Evolutionary conservation across 2,329 filamentous ascomycete species (phyloP).

Genomic region (Verticillium albo-atrum): DNA sequence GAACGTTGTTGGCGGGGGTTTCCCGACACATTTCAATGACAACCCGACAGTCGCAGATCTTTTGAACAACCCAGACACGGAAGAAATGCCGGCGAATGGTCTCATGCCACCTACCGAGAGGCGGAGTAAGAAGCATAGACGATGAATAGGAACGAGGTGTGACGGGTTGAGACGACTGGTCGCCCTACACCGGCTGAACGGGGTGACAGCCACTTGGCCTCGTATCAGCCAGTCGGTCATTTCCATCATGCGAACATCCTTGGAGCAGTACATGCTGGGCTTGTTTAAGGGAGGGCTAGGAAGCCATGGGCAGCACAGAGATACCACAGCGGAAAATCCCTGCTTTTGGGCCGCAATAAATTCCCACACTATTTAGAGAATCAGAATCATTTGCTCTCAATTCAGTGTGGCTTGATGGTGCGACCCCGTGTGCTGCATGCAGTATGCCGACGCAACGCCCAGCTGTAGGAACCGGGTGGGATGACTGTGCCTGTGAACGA

Average conservation of each 20-base stretch:
- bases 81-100: conserved; percentile 15
- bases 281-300: not conserved
- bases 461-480: not conserved
- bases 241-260: not conserved
- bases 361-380: not conserved
- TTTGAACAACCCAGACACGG: conserved; percentile 24
- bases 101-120: conserved; percentile 2
- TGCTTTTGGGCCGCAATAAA: not conserved
- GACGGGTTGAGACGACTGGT: not conserved
- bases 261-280: not conserved
- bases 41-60: conserved; percentile 34
- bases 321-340: not conserved
- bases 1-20: conserved; percentile 40
- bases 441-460: not conserved
- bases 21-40: conserved; percentile 31
- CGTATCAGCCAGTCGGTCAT: not conserved
- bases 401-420: not conserved
- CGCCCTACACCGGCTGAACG: not conserved
- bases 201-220: too few species aligned
- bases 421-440: not conserved
- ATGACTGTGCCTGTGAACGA: not conserved
- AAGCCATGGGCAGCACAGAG: not conserved
- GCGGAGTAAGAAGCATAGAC: conserved; percentile 7
- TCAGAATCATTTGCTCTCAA: not conserved
- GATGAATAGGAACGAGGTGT: not conserved